Evolutionary conservation across 768 basidiomycete genomes (phyloP).

Genomic region (Hysterangium stoloniferum): DNA sequence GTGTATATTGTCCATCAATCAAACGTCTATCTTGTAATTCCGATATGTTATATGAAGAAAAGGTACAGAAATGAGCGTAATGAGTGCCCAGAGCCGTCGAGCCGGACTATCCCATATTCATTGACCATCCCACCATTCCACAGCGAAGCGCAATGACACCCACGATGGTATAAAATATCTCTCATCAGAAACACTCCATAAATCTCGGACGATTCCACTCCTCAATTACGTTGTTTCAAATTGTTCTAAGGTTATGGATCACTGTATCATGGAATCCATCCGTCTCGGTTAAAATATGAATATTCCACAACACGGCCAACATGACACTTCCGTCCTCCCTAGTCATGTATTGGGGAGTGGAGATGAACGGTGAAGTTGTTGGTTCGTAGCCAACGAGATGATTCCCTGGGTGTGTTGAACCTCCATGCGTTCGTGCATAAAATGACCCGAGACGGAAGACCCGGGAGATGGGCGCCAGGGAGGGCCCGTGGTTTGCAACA

Average conservation of each 20-base stretch:
- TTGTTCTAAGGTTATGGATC: constrained; percentile 25
- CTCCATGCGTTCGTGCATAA: constrained; percentile 67
- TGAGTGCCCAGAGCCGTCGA: constrained; percentile 6
- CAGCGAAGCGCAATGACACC: neutral
- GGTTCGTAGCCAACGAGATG: constrained; percentile 38
- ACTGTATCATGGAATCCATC: constrained; percentile 24
- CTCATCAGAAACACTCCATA: constrained; percentile 20
- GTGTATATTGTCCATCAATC: neutral
- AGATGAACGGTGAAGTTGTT: constrained; percentile 24
- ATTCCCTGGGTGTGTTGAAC: constrained; percentile 56
- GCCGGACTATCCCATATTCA: constrained; percentile 9
- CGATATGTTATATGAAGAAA: constrained; percentile 9
- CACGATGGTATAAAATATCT: constrained; percentile 3
- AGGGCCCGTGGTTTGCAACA: constrained; percentile 16
- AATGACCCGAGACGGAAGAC: constrained; percentile 55
- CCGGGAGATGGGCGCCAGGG: constrained; percentile 38
- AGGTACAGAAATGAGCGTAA: neutral
- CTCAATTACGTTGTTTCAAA: constrained; percentile 17
- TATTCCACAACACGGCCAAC: neutral
- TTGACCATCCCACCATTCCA: constrained; percentile 10
- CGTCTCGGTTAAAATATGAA: neutral
- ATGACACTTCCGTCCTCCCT: neutral
- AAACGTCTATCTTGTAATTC: neutral
- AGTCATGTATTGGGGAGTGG: constrained; percentile 15
- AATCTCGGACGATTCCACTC: constrained; percentile 18